phyloP scores from a whole-genome alignment of 352 stramenopile species.

The Phytophthora pluvialis region DNA sequence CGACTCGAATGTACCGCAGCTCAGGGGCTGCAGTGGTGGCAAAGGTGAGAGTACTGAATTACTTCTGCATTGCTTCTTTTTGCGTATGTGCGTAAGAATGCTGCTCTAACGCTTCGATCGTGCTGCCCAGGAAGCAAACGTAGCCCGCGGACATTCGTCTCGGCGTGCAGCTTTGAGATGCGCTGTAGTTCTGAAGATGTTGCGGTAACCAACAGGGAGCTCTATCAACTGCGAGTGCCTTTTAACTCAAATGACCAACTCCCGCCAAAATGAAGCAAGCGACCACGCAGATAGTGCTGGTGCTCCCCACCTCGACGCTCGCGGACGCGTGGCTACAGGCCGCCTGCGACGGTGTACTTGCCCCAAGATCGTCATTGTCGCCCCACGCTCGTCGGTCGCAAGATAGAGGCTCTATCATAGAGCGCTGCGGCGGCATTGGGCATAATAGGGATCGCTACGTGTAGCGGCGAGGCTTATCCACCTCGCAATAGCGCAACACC shows the following conservation, averaged over 20 bases:
- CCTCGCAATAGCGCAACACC: slow-evolving; percentile 13
- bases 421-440: neutral
- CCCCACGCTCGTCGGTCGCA: slow-evolving; percentile 7
- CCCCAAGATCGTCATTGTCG: slow-evolving; percentile 10
- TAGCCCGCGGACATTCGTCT: neutral
- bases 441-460: neutral
- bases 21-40: neutral
- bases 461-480: slow-evolving; percentile 3
- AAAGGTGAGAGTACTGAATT: neutral
- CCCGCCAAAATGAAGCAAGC: neutral
- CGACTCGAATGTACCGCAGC: neutral
- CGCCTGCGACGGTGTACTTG: slow-evolving; percentile 1
- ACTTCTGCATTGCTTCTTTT: neutral
- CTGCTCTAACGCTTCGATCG: neutral
- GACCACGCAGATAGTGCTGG: neutral
- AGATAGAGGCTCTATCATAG: slow-evolving; percentile 4
- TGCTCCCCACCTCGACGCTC: neutral
- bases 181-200: too few relatives aligned
- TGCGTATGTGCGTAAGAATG: neutral
- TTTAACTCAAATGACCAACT: too few relatives aligned
- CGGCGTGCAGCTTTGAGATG: too few relatives aligned
- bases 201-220: too few relatives aligned
- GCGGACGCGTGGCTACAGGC: neutral
- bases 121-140: neutral
- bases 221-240: too few relatives aligned